Evolutionary conservation across 2,329 filamentous ascomycete genomes (phyloP), one percentile per base, ranked within the genome.

Genomic region (Diplocarpon rosae): DNA sequence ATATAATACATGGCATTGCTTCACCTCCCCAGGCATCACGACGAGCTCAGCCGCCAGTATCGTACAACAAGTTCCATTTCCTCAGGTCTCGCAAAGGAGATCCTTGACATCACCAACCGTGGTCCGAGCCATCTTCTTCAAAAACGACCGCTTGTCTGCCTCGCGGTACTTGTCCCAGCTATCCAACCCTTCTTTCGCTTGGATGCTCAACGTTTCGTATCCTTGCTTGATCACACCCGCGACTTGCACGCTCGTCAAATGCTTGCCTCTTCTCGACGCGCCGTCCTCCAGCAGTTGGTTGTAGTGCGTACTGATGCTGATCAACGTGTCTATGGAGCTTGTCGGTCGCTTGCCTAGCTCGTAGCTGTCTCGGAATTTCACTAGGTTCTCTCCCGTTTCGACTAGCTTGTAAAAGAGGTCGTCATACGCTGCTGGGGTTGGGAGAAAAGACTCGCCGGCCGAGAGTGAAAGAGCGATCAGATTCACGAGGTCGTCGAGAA

Each of bases 401-500:
- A 96, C 88, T 1, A 96, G 76, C 66, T 98, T 98, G 75, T 98
- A 98, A 67, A 98, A 96, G 0, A 98, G 72, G 59, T 98, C 92
- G 57, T 98, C 92, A 63, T 96, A 96, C 1, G 86, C 81, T 14
- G 84, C 76, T 0, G 88, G 81, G 27, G 85, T 85, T 0, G 90
- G 92, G 7, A 98, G 72, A 65, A 98, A 96, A 2, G 84, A 80
- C 62, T 96, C 92, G 6, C 92, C 92, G 2, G 80, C 78, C 1
- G 85, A 92, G 7, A 98, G 71, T 2, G 86, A 85, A 32, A 95
- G 74, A 1, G 86, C 86, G 32, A 95, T 71, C 5, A 95, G 69
- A 58, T 92, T 88, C 41, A 92, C 81, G 1, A 95, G 75, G 29
- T 81, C 75, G 55, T 84, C 80, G 13, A 93, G 76, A 20, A 96